Conservation (phyloP, 371 early-diverging fungal genomes). For the Syncephalastrum racemosum region DNA sequence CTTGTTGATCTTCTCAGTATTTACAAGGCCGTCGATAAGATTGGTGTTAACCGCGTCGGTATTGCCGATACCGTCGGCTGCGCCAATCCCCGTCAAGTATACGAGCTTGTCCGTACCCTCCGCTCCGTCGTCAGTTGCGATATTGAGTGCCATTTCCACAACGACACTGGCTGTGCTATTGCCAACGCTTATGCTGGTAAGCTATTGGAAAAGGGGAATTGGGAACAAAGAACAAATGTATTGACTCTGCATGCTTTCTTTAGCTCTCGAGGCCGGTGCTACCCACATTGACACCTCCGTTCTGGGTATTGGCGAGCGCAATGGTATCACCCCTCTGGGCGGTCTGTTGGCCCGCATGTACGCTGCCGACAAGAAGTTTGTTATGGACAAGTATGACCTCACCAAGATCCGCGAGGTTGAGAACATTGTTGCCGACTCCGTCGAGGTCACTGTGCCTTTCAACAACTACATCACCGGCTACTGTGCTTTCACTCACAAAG, state of each 20-base stretch:
- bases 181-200: constrained; percentile 87
- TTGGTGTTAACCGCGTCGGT: constrained; percentile 94
- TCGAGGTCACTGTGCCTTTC: constrained; percentile 93
- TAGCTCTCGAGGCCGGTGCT: constrained; percentile 90
- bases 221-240: constrained; percentile 2
- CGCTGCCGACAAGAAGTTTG: constrained; percentile 84
- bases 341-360: constrained; percentile 93
- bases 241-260: not conserved
- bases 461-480: constrained; percentile 98
- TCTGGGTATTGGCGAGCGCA: constrained; percentile 95
- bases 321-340: constrained; percentile 94
- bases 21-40: constrained; percentile 92
- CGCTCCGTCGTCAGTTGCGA: constrained; percentile 92
- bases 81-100: constrained; percentile 94
- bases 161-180: constrained; percentile 96
- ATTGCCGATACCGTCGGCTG: constrained; percentile 98
- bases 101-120: constrained; percentile 90
- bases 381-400: constrained; percentile 89
- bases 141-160: constrained; percentile 97
- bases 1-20: constrained; percentile 90
- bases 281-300: constrained; percentile 97
- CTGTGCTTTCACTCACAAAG: constrained; percentile 97
- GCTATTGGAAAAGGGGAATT: not conserved
- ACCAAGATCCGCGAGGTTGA: constrained; percentile 87
- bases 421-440: constrained; percentile 91